Percentiles rank a stretch among this genome's conserved stretches.
Evolutionary conservation across 805 yeast genomes (phyloP).

Genomic region (Jamesozyma piceae): DNA sequence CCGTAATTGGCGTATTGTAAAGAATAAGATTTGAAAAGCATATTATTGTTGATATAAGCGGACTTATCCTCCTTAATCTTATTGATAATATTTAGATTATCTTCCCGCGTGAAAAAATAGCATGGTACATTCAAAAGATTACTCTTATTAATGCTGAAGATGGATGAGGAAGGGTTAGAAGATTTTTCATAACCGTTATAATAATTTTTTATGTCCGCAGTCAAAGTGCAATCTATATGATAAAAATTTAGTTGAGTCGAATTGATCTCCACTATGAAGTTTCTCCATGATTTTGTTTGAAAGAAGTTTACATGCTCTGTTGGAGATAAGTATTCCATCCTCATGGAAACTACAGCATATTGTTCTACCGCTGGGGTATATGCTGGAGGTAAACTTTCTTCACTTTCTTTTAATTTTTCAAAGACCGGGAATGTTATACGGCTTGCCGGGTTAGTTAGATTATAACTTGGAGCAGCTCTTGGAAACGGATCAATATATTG

Average conservation of each 20-base stretch:
- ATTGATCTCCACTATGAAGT: slow-evolving; percentile 62
- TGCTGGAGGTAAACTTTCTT: slow-evolving; percentile 43
- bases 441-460: slow-evolving; percentile 18
- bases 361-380: slow-evolving; percentile 62
- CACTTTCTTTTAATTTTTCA: slow-evolving; percentile 43
- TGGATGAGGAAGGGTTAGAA: neutral
- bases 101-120: slow-evolving; percentile 18
- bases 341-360: slow-evolving; percentile 49
- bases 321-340: slow-evolving; percentile 70
- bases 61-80: slow-evolving; percentile 11
- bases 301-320: slow-evolving; percentile 45
- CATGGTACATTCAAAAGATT: slow-evolving; percentile 6
- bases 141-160: neutral
- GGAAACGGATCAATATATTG: slow-evolving; percentile 34
- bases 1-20: slow-evolving; percentile 80
- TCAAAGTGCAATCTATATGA: slow-evolving; percentile 31
- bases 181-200: slow-evolving; percentile 16
- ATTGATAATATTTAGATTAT: slow-evolving; percentile 14
- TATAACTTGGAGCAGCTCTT: slow-evolving; percentile 26
- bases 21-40: slow-evolving; percentile 54
- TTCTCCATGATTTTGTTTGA: slow-evolving; percentile 59
- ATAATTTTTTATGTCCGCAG: slow-evolving; percentile 25
- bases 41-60: slow-evolving; percentile 26
- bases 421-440: slow-evolving; percentile 29
- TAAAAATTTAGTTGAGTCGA: slow-evolving; percentile 79